Percentiles rank a stretch among this genome's conserved stretches.
phyloP scores from a whole-genome alignment of 192 early-diverging fungal species.

The Kickxella alabastrina region DNA sequence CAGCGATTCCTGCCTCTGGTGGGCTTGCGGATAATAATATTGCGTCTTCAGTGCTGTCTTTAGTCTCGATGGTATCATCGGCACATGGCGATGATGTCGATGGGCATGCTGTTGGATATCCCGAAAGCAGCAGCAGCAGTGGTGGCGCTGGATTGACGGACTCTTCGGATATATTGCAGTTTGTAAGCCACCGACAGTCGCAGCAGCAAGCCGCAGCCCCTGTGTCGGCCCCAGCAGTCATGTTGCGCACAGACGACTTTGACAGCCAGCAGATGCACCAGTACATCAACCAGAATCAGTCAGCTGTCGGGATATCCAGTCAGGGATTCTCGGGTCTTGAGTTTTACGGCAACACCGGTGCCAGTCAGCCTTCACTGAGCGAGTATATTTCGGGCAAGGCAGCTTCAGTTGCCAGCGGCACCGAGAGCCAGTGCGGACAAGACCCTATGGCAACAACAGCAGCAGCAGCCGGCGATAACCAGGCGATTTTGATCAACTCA shows the following conservation, averaged over 20 bases:
- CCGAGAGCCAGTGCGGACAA: background rate
- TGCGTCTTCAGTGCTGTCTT: constrained; percentile 20
- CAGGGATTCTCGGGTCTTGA: background rate
- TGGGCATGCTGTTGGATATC: constrained; percentile 2
- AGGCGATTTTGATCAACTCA: background rate
- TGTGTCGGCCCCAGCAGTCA: background rate
- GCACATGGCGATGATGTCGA: constrained; percentile 12
- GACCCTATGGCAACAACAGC: too few species aligned
- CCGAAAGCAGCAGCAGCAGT: too few species aligned
- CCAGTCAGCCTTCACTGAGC: constrained; percentile 41
- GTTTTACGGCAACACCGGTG: background rate
- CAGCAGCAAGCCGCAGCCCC: background rate
- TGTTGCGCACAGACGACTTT: constrained; percentile 1
- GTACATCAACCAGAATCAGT: constrained; percentile 6
- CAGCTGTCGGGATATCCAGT: too few species aligned
- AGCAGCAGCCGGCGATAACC: background rate
- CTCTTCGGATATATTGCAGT: constrained; percentile 10
- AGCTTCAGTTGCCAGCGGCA: constrained; percentile 1
- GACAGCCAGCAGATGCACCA: constrained; percentile 7
- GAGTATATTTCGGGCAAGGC: constrained; percentile 39
- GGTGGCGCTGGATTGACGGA: constrained; percentile 9
- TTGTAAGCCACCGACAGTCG: background rate
- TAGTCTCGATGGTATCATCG: constrained; percentile 22
- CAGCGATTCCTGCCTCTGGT: too few species aligned
- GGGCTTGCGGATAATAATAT: background rate